Conservation (phyloP, 1,284 basidiomycete genomes). For the Austroboletus niveus region DNA sequence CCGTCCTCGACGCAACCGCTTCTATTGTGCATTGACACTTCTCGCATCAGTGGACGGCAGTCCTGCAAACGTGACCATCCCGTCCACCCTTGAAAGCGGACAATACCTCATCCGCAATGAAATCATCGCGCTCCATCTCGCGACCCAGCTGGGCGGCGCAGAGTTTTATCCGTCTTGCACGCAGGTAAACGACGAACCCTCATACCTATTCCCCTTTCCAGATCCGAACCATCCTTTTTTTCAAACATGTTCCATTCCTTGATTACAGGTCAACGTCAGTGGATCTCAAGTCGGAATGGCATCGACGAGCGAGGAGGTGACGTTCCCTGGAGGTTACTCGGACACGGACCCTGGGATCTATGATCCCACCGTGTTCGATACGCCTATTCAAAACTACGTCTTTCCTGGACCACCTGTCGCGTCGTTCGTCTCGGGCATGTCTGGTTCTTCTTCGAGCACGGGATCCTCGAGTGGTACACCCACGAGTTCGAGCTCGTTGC, state of each 20-base stretch:
- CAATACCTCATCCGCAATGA: slow-evolving; percentile 54
- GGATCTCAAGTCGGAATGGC: slow-evolving; percentile 51
- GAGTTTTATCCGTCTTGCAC: slow-evolving; percentile 58
- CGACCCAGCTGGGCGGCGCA: slow-evolving; percentile 40
- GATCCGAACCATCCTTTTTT: background rate
- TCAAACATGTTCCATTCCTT: background rate
- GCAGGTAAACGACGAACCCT: slow-evolving; percentile 37
- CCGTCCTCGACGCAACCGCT: background rate
- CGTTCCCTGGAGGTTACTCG: slow-evolving; percentile 64
- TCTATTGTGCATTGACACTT: slow-evolving; percentile 1
- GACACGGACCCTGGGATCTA: slow-evolving; percentile 63
- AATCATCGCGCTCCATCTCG: slow-evolving; percentile 51
- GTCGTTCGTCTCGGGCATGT: slow-evolving; percentile 33
- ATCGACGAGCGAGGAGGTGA: slow-evolving; percentile 47
- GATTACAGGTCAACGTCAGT: slow-evolving; percentile 49
- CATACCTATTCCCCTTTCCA: background rate
- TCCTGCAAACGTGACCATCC: slow-evolving; percentile 41
- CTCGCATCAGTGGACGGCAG: slow-evolving; percentile 22
- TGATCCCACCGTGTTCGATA: slow-evolving; percentile 41
- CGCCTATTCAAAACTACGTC: slow-evolving; percentile 34
- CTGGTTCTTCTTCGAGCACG: slow-evolving; percentile 6
- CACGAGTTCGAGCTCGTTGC: slow-evolving; percentile 4
- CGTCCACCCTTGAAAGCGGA: slow-evolving; percentile 41
- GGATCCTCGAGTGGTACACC: slow-evolving; percentile 47
- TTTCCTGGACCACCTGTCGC: slow-evolving; percentile 55